Evolutionary conservation across 768 basidiomycete genomes (phyloP), one percentile per base, ranked within the genome.

Genomic region (Nevesoporus exiguus): DNA sequence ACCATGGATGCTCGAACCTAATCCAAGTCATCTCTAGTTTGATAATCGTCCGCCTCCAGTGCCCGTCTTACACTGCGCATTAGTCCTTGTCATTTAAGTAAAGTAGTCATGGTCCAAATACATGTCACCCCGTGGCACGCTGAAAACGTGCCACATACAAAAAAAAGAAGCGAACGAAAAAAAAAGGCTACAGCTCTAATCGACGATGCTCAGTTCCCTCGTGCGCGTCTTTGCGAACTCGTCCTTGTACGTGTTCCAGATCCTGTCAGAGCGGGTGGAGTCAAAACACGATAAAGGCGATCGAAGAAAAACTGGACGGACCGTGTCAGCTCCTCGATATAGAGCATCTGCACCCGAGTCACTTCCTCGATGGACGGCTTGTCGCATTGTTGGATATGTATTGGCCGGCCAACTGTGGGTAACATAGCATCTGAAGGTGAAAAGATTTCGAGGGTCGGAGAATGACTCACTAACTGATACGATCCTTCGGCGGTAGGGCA

Each of bases 201-300:
- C 89, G 59, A 93, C 81, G 66, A 93, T 88, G 63, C 76, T 89
- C 59, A 93, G 76, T 66, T 93, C 90, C 58, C 81, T 77, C 52
- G 82, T 81, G 40, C 94, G 79, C 27, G 90, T 78, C 65, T 90
- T 86, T 30, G 95, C 95, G 64, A 95, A 97, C 50, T 86, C 80
- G 66, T 98, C 89, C 71, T 98, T 98, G 76, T 98, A 96, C 7
- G 86, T 85, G 66, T 98, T 82, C 95, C 95, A 98, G 59, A 98
- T 96, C 47, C 94, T 97, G 62, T 25, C 15, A 13, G 27, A 29
- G 8, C 8, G 30, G 19, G 11, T 40, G 4, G 36, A 17, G 29
- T 67, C 31, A 59, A 47, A 34, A 46, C 9, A 15, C 42, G 21
- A 34, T 10, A 54, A 37, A 50, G 39, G 54, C 14, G 30, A 31